Evolutionary conservation across 2,329 filamentous ascomycete species (phyloP), one percentile per base, ranked within the genome.

Genomic region (Sarocladiaceae sp.): DNA sequence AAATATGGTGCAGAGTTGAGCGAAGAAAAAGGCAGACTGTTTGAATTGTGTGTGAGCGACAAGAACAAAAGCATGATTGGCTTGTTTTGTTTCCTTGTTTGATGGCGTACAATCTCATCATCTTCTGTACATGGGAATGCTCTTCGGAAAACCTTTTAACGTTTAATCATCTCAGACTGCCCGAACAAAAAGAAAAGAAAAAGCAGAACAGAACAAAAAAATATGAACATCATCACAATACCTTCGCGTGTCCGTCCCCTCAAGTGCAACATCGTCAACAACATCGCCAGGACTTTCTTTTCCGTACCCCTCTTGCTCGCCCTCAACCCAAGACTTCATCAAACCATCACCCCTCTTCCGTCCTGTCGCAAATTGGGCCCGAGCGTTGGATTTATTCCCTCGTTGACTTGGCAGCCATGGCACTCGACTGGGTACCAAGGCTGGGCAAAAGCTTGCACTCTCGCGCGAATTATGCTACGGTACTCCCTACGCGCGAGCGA

Each of bases 61-160:
- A 28, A 44, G 40, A 44, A 44, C 40, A 44, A 44, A 44, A 44
- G 40, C 40, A 44, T 44, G 26, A 15, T 26, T 23, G 22, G 40
- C 40, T 44, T 44, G 22, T 23, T 44, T n/a, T 44, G 40, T 44
- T 44, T 44, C 40, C 40, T 26, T 44, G 10, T 26, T 7, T 44
- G 40, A 8, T 25, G 4, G 40, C 23, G 10, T n/a, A 44, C 10
- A 44, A 4, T 28, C 10, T 26, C 13, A 3, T n/a, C 10, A 8
- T 13, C n/a, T 28, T 26, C 20, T 44, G 40, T 44, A 44, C 40
- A 28, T 7, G 18, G 7, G 28, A 17, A 23, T 11, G 17, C 23
- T 44, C 23, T 6, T 3, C 25, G 23, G 37, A 10, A 22, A 22
- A 40, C 37, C 5, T 40, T 13, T 26, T n/a, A n/a, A n/a, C 20